These are phyloP conservation scores for Hypoxylon sp. DNA, from an alignment of 2,329 filamentous ascomycete genomes.

Conservation along the genomic window DNA sequence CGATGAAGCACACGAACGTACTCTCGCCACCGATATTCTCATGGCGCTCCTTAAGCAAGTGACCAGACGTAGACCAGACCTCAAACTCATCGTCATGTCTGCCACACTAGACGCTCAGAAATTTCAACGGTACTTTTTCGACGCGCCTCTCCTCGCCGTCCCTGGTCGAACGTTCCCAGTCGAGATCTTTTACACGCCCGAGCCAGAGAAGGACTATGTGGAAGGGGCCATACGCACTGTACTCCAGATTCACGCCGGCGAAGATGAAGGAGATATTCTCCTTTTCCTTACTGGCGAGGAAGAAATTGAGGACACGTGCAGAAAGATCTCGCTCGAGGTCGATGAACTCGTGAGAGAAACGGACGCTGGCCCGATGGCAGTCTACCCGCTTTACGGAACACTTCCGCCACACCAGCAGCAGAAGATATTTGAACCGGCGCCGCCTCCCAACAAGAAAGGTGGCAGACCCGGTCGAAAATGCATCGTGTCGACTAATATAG, in stretches of 20 bases:
- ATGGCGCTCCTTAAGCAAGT: conserved; percentile 98
- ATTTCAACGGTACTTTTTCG: conserved; percentile 97
- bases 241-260: conserved; percentile 94
- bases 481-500: conserved; percentile 97
- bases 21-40: conserved; percentile 94
- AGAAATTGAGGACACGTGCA: conserved; percentile 96
- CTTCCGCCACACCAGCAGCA: conserved; percentile 94
- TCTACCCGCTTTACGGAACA: conserved; percentile 95
- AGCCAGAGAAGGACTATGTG: conserved; percentile 96
- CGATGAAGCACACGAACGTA: conserved; percentile 98
- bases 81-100: conserved; percentile 99
- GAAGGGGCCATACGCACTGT: conserved; percentile 96
- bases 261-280: conserved; percentile 92
- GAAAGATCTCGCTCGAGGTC: conserved; percentile 90
- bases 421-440: conserved; percentile 92
- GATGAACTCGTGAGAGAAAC: conserved; percentile 94
- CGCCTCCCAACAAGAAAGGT: conserved; percentile 77
- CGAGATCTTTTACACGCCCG: conserved; percentile 98
- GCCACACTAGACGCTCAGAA: conserved; percentile 97
- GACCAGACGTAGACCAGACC: conserved; percentile 82
- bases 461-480: conserved; percentile 92
- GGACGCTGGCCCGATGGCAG: conserved; percentile 88
- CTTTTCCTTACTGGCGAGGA: conserved; percentile 98
- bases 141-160: conserved; percentile 92
- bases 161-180: conserved; percentile 96